Evolutionary conservation across 2,329 filamentous ascomycete species (phyloP).

Genomic region (Exophiala phaeomuriformis): DNA sequence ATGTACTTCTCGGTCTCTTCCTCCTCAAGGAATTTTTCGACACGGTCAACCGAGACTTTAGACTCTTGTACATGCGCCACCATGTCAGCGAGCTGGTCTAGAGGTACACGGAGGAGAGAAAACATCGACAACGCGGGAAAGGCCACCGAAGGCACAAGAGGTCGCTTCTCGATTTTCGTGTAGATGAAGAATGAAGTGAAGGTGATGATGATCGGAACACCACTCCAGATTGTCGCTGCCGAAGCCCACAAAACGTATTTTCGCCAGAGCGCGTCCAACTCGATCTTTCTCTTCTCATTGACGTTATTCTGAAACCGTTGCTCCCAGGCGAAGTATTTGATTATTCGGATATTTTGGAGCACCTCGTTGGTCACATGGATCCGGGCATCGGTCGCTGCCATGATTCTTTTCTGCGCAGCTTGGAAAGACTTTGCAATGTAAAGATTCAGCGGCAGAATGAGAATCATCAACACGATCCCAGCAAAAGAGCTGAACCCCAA

Average conservation of each 20-base stretch:
- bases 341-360: slow-evolving; percentile 93
- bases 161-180: slow-evolving; percentile 81
- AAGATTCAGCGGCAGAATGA: slow-evolving; percentile 86
- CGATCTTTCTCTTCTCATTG: slow-evolving; percentile 74
- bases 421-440: slow-evolving; percentile 79
- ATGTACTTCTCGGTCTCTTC: slow-evolving; percentile 94
- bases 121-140: slow-evolving; percentile 97
- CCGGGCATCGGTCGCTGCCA: slow-evolving; percentile 86
- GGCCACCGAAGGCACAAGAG: slow-evolving; percentile 81
- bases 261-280: slow-evolving; percentile 69
- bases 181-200: slow-evolving; percentile 95
- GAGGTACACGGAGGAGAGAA: slow-evolving; percentile 80
- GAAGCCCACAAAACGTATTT: slow-evolving; percentile 87
- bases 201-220: slow-evolving; percentile 87
- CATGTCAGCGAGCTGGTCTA: slow-evolving; percentile 98
- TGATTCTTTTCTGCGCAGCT: slow-evolving; percentile 79
- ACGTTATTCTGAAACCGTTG: slow-evolving; percentile 79
- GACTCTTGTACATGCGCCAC: slow-evolving; percentile 96
- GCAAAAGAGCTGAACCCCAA: slow-evolving; percentile 91
- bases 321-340: slow-evolving; percentile 99
- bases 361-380: slow-evolving; percentile 97
- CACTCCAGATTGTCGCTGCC: slow-evolving; percentile 93
- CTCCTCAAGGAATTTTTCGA: slow-evolving; percentile 87
- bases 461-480: slow-evolving; percentile 80
- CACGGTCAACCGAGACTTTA: slow-evolving; percentile 92